Base-by-base conservation (phyloP, 1,284 basidiomycete genomes). In the Cutaneotrichosporon dermatis region DNA sequence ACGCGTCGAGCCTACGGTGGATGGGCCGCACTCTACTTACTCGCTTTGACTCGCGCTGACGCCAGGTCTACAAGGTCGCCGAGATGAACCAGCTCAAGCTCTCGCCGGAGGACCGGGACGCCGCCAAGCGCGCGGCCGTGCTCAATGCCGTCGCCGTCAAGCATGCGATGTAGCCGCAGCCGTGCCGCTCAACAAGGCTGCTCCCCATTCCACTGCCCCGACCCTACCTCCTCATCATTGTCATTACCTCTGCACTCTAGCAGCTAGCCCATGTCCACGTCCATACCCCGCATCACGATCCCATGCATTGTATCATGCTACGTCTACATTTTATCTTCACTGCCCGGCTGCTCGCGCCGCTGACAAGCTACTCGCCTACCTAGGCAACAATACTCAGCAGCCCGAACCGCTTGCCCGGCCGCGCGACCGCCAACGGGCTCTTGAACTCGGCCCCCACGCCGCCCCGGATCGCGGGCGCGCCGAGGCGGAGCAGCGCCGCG, bases 111-210 rank as follows among this genome's bases (percentile, higher is more conserved):
- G 63, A 72, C 33, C 40, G 68, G 6, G 44, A 55, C 0, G 73
- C 72, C 25, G 84, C 86, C 59, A 81, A 77, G 35, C 83, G 89
- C 70, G 83, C 85, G 56, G 83, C 92, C 37, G 86, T 89, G 9
- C 79, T 84, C 34, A 89, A 87, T 66, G 81, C 85, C 13, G 88
- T 91, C 11, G 90, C 90, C 49, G 88, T 88, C 83, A 92, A 92
- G 76, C 85, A 81, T 53, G 88, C 90, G 53, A 76, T 73, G 49
- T 79, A 65, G 25, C 25, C 25, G 25, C 25, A 25, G 25, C 25
- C 25, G 25, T 25, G 25, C 25, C 25, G 25, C 25, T 25, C 25
- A 25, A 25, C 25, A 25, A 25, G 25, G 25, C 25, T 25, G 25
- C 25, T 25, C 25, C 25, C 25, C 25, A 25, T 25, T 25, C 25